phyloP scores from a whole-genome alignment of 2,329 filamentous ascomycete species.

The Colletotrichum cuscutae region DNA sequence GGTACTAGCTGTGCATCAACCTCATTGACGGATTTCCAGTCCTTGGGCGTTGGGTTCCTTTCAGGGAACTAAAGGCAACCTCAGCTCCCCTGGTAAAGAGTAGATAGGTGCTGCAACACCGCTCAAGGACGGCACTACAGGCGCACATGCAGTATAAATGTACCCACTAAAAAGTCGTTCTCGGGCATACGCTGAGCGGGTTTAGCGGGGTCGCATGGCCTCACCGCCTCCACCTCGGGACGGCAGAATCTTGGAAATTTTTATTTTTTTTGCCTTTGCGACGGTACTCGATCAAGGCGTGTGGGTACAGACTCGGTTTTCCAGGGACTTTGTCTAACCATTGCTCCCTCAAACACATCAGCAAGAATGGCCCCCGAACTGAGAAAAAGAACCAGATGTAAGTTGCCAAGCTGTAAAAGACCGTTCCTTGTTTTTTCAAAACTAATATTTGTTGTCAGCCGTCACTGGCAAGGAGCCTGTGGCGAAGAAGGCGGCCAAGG shows the following conservation, averaged over 20 bases:
- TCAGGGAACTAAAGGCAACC: background rate
- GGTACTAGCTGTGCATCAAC: background rate
- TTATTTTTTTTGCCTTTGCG: conserved; percentile 41
- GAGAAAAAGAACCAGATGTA: conserved; percentile 49
- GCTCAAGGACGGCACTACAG: background rate
- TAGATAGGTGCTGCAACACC: conserved; percentile 2
- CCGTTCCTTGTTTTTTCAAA: background rate
- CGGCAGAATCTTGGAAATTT: conserved; percentile 38
- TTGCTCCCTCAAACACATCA: conserved; percentile 17
- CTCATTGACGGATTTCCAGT: background rate
- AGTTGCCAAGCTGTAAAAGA: background rate
- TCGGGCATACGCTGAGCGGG: background rate
- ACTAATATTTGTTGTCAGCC: conserved; percentile 33
- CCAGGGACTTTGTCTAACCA: conserved; percentile 12
- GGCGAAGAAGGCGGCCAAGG: conserved; percentile 34
- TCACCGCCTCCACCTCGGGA: conserved; percentile 28
- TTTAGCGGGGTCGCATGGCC: conserved; percentile 14
- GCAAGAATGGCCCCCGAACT: conserved; percentile 57
- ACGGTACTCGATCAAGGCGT: conserved; percentile 8
- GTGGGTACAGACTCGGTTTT: conserved; percentile 4
- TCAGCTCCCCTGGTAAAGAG: background rate
- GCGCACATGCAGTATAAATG: background rate
- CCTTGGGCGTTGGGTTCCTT: too few relatives aligned
- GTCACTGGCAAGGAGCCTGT: conserved; percentile 48
- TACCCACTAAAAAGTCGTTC: conserved; percentile 20